phyloP scores from a whole-genome alignment of 805 yeast genomes.

The Danielia oregonensis region DNA sequence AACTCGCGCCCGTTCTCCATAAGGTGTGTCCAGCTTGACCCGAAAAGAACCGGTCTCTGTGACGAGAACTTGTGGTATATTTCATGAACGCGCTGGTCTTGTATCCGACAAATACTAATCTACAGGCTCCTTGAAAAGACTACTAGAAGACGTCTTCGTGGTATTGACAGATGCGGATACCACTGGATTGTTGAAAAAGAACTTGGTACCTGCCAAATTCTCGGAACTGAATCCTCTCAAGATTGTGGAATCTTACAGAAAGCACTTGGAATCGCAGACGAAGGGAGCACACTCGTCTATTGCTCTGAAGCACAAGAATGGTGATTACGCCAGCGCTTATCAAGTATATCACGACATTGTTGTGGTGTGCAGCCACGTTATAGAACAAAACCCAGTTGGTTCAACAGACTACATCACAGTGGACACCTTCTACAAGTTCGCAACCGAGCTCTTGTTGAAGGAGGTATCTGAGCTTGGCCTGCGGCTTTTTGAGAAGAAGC shows the following conservation, averaged over 20 bases:
- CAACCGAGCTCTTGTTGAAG: conserved; percentile 59
- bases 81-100: no score
- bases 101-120: no score
- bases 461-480: conserved; percentile 49
- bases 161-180: conserved; percentile 10
- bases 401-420: conserved; percentile 45
- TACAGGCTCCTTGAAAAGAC: conserved; percentile 4
- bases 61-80: no score
- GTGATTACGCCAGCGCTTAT: conserved; percentile 47
- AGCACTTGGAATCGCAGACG: conserved; percentile 28
- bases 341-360: conserved; percentile 65
- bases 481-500: conserved; percentile 12
- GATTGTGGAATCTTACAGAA: conserved; percentile 40
- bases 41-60: no score
- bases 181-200: conserved; percentile 7
- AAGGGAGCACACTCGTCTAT: conserved; percentile 37
- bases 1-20: no score
- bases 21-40: no score
- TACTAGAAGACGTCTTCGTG: conserved; percentile 14
- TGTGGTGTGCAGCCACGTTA: conserved; percentile 47
- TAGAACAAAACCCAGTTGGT: conserved; percentile 48
- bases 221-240: conserved; percentile 42
- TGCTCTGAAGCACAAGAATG: conserved; percentile 32
- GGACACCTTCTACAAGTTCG: conserved; percentile 60
- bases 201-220: conserved; percentile 43